Evolutionary conservation across 768 basidiomycete genomes (phyloP).

Genomic region (Lentinula sp.): DNA sequence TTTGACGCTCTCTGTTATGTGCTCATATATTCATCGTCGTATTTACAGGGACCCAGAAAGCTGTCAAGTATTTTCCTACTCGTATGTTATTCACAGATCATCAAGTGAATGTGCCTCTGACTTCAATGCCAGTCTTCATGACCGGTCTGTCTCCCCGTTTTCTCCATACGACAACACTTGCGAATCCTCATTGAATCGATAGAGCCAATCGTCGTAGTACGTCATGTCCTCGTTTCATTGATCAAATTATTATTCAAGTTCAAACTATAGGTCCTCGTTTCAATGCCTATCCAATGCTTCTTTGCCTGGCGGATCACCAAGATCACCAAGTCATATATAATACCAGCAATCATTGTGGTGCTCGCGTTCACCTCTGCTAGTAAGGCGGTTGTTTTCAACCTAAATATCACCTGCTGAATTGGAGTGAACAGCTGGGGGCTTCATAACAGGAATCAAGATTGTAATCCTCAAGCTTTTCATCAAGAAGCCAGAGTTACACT

Average conservation of each 20-base stretch:
- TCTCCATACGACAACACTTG: too few species aligned
- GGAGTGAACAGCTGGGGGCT: not conserved
- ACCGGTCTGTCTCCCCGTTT: conserved; percentile 11
- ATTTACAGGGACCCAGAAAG: conserved; percentile 22
- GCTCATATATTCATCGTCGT: not conserved
- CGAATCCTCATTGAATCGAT: conserved; percentile 8
- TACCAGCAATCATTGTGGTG: conserved; percentile 5
- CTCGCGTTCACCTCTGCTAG: conserved; percentile 4
- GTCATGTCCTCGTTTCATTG: conserved; percentile 3
- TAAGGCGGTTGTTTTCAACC: not conserved
- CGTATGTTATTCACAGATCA: conserved; percentile 6
- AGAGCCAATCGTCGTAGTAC: conserved; percentile 28
- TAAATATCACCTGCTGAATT: not conserved
- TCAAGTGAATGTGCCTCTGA: not conserved
- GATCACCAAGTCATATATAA: conserved; percentile 8
- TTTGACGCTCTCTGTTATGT: not conserved
- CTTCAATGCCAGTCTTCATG: conserved; percentile 17
- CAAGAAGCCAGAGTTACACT: conserved; percentile 5
- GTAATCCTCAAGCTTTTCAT: conserved; percentile 6
- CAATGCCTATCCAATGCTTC: conserved; percentile 13
- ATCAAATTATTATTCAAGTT: not conserved
- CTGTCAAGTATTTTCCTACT: conserved; percentile 24
- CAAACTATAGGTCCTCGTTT: conserved; percentile 9
- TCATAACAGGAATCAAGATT: conserved; percentile 2
- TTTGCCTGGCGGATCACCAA: conserved; percentile 12